Base-by-base conservation (phyloP, 129 eudicot genomes). In the Deinandra increscens region DNA sequence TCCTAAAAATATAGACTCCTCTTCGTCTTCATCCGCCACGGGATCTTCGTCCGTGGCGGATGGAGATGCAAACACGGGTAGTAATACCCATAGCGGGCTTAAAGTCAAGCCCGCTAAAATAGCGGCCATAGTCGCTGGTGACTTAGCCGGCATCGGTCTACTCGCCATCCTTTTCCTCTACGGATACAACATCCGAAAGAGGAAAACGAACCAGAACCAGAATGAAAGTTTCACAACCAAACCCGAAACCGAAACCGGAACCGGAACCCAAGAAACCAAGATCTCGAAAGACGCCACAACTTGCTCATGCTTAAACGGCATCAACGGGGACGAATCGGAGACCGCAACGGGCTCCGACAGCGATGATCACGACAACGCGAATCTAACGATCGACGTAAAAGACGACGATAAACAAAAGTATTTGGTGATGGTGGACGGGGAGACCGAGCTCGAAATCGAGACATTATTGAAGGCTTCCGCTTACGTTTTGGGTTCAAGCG, bases 391-490 rank as follows among this genome's bases (percentile, higher is more conserved):
- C 22, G 70, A 76, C 38, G 2, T 18, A 22, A 77, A 60, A 31
- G 60, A 18, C 7, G 79, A 53, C 20, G 61, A 68, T 9, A 74
- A 73, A n/a, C 73, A 60, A 2, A 85, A 73, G 74, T 66, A 68
- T 38, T 69, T 93, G 26, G 84, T 87, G 60, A 93, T 93, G 89
- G 95, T 93, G 34, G 98, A 92, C 42, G 98, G 96, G 0, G 98
- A 93, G 65, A 87, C 97, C 0, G 87, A 89, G 82, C 74, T 93
- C 2, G 97, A 93, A 33, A 58, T 76, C 3, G 98, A 93, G 80
- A 87, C 87, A 2, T 63, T 93, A 73, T 79, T 93, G 56, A 86
- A 85, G 70, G 98, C 98, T 29, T 89, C 98, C 2, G 98, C 98
- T 1, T 93, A 83, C 18, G 82, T 93, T 7, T 72, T 93, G 71